A percentile compares a stretch with the other conserved stretches of the same genome.
Conservation (phyloP, 2,329 filamentous ascomycete species). For the Juglanconis sp. region DNA sequence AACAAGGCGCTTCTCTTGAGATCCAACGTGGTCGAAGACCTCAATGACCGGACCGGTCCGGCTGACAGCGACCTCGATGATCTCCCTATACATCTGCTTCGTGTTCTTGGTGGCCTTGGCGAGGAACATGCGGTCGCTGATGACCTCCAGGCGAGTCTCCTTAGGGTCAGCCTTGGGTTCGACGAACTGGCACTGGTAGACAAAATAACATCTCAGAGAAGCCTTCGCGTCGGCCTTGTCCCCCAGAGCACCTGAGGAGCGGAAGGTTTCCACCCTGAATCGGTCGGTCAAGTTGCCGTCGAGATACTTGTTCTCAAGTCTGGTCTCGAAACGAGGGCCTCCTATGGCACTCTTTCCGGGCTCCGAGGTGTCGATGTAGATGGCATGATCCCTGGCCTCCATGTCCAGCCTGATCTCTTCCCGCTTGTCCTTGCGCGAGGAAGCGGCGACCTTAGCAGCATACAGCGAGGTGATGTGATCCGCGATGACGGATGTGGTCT, state of each 20-base stretch:
- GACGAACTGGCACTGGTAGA: slow-evolving; percentile 92
- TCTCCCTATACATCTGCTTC: slow-evolving; percentile 90
- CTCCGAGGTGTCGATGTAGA: slow-evolving; percentile 96
- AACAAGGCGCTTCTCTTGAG: slow-evolving; percentile 88
- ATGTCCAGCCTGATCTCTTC: slow-evolving; percentile 95
- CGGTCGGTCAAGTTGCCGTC: slow-evolving; percentile 70
- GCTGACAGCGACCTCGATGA: slow-evolving; percentile 79
- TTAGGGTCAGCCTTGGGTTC: slow-evolving; percentile 69
- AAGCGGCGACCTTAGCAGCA: slow-evolving; percentile 92
- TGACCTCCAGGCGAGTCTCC: slow-evolving; percentile 86
- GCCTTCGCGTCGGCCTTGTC: slow-evolving; percentile 66
- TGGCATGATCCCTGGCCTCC: slow-evolving; percentile 90
- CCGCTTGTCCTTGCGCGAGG: slow-evolving; percentile 86
- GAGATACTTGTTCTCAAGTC: slow-evolving; percentile 93
- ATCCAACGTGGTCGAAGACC: slow-evolving; percentile 91
- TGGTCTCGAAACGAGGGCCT: slow-evolving; percentile 89
- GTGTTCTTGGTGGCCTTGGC: slow-evolving; percentile 96
- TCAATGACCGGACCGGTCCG: slow-evolving; percentile 94
- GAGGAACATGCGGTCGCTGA: slow-evolving; percentile 90
- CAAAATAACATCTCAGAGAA: slow-evolving; percentile 94
- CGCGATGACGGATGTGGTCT: slow-evolving; percentile 80
- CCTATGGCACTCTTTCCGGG: slow-evolving; percentile 73
- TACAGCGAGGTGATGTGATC: slow-evolving; percentile 95
- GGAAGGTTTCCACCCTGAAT: slow-evolving; percentile 96
- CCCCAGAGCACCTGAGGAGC: slow-evolving; percentile 79